Evolutionary conservation across 306 rosid genomes (phyloP).

Genomic region (Rubus parviflorus): DNA sequence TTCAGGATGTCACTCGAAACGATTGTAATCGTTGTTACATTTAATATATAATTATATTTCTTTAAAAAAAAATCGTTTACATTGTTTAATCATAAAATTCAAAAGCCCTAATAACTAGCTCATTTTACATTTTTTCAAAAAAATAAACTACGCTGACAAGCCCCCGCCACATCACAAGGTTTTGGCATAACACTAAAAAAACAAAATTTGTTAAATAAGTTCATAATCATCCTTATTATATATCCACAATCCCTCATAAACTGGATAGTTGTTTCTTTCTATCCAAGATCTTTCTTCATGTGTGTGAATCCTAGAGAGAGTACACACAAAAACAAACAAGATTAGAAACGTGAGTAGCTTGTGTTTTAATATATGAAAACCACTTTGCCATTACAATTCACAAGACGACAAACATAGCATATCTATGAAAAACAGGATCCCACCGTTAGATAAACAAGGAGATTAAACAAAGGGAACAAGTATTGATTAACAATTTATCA

Average conservation of each 20-base stretch:
- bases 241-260: background rate
- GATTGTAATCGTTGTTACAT: too few relatives aligned
- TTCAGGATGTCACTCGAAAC: too few relatives aligned
- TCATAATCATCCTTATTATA: too few relatives aligned
- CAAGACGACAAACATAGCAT: background rate
- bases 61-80: too few relatives aligned
- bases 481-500: background rate
- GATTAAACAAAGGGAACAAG: background rate
- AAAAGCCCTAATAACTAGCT: too few relatives aligned
- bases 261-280: background rate
- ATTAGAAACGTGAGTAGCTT: background rate
- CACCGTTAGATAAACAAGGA: background rate
- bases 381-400: background rate
- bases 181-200: too few relatives aligned
- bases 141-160: too few relatives aligned
- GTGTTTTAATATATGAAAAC: background rate
- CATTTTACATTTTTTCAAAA: too few relatives aligned
- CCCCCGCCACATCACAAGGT: too few relatives aligned
- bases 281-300: background rate
- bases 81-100: too few relatives aligned
- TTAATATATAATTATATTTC: too few relatives aligned
- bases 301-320: background rate
- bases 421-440: background rate
- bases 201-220: too few relatives aligned
- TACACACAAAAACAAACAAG: background rate